phyloP scores from a whole-genome alignment of 345 rosid genomes.

The Salix arbutifolia region DNA sequence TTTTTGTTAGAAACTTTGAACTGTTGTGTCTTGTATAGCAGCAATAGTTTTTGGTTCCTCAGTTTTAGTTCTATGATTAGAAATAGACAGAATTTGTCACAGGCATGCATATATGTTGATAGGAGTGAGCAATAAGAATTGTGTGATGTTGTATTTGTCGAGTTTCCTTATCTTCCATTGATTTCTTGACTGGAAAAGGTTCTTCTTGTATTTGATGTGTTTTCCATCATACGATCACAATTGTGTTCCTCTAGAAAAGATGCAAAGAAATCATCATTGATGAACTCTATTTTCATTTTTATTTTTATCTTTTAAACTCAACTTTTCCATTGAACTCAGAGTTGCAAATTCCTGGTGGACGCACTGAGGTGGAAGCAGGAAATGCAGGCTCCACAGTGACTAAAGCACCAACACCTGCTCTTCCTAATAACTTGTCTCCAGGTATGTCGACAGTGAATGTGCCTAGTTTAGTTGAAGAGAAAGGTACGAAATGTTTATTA shows the following conservation, averaged over 20 bases:
- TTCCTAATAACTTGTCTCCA: constrained; percentile 40
- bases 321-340: constrained; percentile 41
- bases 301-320: background rate
- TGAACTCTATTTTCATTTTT: background rate
- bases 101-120: background rate
- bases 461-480: constrained; percentile 46
- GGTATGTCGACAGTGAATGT: constrained; percentile 19
- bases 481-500: constrained; percentile 52
- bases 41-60: background rate
- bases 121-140: background rate
- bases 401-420: constrained; percentile 31
- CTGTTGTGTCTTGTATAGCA: background rate
- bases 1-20: background rate
- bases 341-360: constrained; percentile 47
- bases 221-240: background rate
- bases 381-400: constrained; percentile 24
- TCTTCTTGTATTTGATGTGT: background rate
- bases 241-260: background rate
- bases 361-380: constrained; percentile 54
- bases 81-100: background rate
- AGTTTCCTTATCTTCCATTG: background rate
- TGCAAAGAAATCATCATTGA: background rate
- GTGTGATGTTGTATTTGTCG: background rate
- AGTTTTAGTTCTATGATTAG: background rate
- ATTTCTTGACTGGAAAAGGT: background rate